Evolutionary conservation across 768 basidiomycete genomes (phyloP).

Genomic region (Pisolithus albus): DNA sequence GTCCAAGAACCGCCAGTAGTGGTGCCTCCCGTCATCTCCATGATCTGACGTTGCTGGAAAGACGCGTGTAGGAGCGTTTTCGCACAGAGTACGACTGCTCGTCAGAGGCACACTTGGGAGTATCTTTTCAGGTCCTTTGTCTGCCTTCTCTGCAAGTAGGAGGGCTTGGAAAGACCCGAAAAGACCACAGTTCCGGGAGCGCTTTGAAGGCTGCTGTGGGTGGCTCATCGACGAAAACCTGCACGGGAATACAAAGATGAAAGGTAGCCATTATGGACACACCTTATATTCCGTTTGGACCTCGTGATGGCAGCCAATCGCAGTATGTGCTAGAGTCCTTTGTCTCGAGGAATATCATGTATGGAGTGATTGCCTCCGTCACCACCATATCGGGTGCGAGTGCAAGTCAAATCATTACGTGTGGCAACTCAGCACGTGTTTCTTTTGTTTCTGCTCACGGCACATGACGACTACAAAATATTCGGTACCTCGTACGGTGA

Average conservation of each 20-base stretch:
- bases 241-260: conserved; percentile 2
- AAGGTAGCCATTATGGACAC: conserved; percentile 6
- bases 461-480: no score
- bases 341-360: conserved; percentile 12
- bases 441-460: no score
- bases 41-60: background rate
- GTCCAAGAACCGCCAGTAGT: background rate
- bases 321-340: conserved; percentile 3
- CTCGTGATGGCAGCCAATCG: conserved; percentile 8
- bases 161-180: conserved; percentile 29
- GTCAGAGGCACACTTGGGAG: conserved; percentile 9
- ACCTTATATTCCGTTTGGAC: conserved; percentile 1
- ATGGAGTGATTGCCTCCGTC: background rate
- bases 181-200: conserved; percentile 20
- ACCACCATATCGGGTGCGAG: conserved; percentile 11
- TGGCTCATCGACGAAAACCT: background rate
- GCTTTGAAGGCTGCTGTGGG: conserved; percentile 2
- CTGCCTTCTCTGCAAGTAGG: conserved; percentile 20
- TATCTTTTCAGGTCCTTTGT: conserved; percentile 5
- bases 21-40: background rate
- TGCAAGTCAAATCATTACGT: background rate
- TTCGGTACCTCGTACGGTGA: no score
- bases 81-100: background rate
- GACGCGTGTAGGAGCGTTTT: background rate
- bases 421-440: no score